Percentiles rank a stretch among this genome's conserved stretches.
These are phyloP conservation scores for cucumber (Cucumis sativus) DNA, from an alignment of 306 rosid species.

Conservation along the genomic window Cucumber_9930_V3 NC_026657.2:7956001-7956500, in stretches of 20 bases:
- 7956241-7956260: not conserved
- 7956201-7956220: not conserved
- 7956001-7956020: no score
- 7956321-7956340: not conserved
- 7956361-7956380: not conserved
- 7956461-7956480: not conserved
- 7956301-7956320: not conserved
- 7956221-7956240: not conserved
- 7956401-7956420: not conserved
- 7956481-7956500: not conserved
- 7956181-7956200: not conserved
- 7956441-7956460: not conserved
- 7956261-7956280: not conserved
- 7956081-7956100: no score
- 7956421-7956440: not conserved
- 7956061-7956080: no score
- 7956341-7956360: not conserved
- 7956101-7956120: no score
- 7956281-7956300: not conserved
- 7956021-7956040: no score
- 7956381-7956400: not conserved
- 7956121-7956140: not conserved
- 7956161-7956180: not conserved
- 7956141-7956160: conserved; percentile 2
- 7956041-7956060: no score